Conservation (phyloP, 108 stramenopile genomes). For the Thalassiosira profunda region DNA sequence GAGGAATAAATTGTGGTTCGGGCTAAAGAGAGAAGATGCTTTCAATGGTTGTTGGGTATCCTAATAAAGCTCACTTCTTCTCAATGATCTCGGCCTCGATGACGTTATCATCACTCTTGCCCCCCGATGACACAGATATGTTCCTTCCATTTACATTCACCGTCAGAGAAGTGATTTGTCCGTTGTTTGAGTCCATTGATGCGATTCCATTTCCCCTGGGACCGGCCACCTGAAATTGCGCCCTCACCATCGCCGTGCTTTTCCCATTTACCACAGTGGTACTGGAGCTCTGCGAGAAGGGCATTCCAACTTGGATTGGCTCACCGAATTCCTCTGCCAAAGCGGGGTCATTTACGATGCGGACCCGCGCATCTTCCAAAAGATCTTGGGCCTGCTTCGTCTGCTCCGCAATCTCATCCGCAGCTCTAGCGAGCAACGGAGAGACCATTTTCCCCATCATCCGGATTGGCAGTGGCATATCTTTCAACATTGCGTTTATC, state of each 20-base stretch:
- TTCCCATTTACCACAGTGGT: conserved; percentile 66
- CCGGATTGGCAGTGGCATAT: conserved; percentile 74
- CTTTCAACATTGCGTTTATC: conserved; percentile 60
- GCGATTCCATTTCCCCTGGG: conserved; percentile 51
- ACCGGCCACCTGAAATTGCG: conserved; percentile 65
- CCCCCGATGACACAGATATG: conserved; percentile 26
- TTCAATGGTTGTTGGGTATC: too few relatives aligned
- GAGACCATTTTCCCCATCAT: conserved; percentile 68
- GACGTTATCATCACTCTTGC: conserved; percentile 53
- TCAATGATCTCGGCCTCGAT: conserved; percentile 86
- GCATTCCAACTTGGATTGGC: conserved; percentile 65
- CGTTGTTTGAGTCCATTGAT: conserved; percentile 51
- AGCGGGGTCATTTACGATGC: conserved; percentile 51
- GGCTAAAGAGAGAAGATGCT: too few relatives aligned
- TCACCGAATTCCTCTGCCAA: conserved; percentile 52
- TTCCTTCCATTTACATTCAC: conserved; percentile 58
- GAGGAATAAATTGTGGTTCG: too few relatives aligned
- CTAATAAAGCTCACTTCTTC: conserved; percentile 55
- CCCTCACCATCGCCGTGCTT: conserved; percentile 48
- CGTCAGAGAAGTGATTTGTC: conserved; percentile 50
- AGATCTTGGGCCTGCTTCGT: conserved; percentile 55
- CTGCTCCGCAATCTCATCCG: conserved; percentile 71
- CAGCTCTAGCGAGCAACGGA: conserved; percentile 58
- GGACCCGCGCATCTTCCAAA: conserved; percentile 63
- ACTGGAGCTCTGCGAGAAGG: conserved; percentile 72